phyloP scores from a whole-genome alignment of 129 eudicot species.

The Kitagawia praeruptora region DNA sequence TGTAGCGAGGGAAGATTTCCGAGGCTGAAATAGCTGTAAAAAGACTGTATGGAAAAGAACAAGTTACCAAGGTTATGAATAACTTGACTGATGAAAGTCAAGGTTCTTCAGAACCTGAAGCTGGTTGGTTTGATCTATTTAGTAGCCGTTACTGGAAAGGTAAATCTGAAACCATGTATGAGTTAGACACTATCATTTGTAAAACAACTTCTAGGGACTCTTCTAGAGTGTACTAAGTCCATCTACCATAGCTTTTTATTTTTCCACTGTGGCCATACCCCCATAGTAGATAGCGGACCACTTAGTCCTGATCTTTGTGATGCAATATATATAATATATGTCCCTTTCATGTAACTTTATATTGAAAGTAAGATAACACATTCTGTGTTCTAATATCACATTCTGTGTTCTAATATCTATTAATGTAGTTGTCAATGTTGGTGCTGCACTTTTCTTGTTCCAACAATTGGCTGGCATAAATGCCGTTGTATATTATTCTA shows the following conservation, averaged over 20 bases:
- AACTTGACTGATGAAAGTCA: conserved; percentile 50
- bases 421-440: conserved; percentile 84
- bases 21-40: conserved; percentile 65
- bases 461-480: conserved; percentile 98
- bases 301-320: background rate
- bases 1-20: conserved; percentile 73
- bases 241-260: background rate
- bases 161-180: conserved; percentile 11
- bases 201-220: background rate
- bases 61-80: conserved; percentile 65
- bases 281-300: background rate
- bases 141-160: conserved; percentile 81
- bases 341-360: background rate
- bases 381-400: background rate
- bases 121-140: conserved; percentile 94
- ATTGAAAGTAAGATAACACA: background rate
- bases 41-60: conserved; percentile 69
- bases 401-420: conserved; percentile 1
- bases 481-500: conserved; percentile 88
- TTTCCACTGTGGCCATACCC: background rate
- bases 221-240: background rate
- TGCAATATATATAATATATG: background rate
- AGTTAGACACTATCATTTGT: background rate
- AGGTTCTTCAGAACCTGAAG: conserved; percentile 83
- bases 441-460: conserved; percentile 79